A percentile compares a stretch with the other conserved stretches of the same genome.
Evolutionary conservation across 2,329 filamentous ascomycete species (phyloP).

Genomic region (Ceratocystis ficicola): DNA sequence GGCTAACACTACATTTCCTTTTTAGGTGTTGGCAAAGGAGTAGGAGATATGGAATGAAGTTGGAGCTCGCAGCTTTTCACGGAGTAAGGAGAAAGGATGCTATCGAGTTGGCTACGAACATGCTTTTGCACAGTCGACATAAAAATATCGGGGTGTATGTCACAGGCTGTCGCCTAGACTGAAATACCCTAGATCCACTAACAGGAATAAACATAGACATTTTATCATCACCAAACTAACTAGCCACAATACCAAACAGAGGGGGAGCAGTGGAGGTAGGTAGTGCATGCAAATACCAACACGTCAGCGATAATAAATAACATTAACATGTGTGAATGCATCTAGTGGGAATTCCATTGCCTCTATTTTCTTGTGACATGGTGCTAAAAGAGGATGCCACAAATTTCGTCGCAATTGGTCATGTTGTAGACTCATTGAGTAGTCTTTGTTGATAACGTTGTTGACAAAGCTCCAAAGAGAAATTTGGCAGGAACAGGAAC

Average conservation of each 20-base stretch:
- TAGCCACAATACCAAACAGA: no score
- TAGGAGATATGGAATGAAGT: background rate
- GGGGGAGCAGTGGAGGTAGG: no score
- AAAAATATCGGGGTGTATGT: conserved; percentile 1
- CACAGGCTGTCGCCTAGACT: conserved; percentile 12
- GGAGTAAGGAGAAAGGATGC: background rate
- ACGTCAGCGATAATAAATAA: background rate
- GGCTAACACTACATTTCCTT: background rate
- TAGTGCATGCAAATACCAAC: no score
- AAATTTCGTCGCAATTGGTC: background rate
- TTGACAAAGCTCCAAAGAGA: background rate
- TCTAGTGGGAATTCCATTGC: background rate
- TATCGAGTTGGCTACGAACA: background rate
- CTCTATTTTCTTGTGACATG: background rate
- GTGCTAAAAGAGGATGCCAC: background rate
- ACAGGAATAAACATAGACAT: background rate
- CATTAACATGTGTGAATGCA: background rate
- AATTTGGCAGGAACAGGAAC: no score
- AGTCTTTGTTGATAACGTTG: background rate
- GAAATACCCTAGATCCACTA: background rate
- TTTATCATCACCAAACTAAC: background rate
- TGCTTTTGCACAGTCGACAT: background rate
- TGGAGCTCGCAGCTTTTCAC: background rate
- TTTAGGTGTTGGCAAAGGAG: conserved; percentile 18
- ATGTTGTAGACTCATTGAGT: background rate